phyloP scores from a whole-genome alignment of 2,329 filamentous ascomycete genomes.

The Curvularia sp. region DNA sequence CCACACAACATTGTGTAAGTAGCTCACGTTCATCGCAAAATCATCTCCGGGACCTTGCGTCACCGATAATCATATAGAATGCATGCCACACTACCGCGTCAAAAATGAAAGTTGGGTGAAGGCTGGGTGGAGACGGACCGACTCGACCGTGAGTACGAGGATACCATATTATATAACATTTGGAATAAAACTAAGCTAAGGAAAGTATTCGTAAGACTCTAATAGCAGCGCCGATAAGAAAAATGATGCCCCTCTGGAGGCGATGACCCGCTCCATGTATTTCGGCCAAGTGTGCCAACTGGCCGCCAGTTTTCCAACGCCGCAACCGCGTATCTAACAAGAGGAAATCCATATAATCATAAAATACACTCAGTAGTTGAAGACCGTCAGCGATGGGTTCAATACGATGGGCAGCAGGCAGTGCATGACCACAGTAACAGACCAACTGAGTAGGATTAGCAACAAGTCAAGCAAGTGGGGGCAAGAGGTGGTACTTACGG shows the following conservation, averaged over 20 bases:
- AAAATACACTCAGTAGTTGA: slow-evolving; percentile 67
- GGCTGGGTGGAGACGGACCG: not conserved
- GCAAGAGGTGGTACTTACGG: slow-evolving; percentile 52
- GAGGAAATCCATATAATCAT: slow-evolving; percentile 9
- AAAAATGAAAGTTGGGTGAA: no score
- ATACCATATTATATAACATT: not conserved
- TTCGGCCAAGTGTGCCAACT: slow-evolving; percentile 15
- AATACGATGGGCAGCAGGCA: slow-evolving; percentile 73
- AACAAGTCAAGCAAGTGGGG: not conserved
- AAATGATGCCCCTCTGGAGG: slow-evolving; percentile 4
- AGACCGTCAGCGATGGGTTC: slow-evolving; percentile 78
- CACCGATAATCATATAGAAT: not conserved
- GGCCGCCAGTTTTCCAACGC: slow-evolving; percentile 19
- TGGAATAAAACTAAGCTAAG: slow-evolving; percentile 16
- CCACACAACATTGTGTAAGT: not conserved
- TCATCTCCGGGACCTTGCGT: not conserved
- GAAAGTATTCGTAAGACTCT: slow-evolving; percentile 6
- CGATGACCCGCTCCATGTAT: slow-evolving; percentile 15
- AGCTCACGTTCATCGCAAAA: not conserved
- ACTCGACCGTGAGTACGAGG: not conserved
- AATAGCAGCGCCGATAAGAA: slow-evolving; percentile 10
- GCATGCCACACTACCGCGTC: not conserved
- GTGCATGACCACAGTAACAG: slow-evolving; percentile 70
- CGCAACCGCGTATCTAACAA: slow-evolving; percentile 3
- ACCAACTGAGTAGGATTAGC: slow-evolving; percentile 55